Conservation (phyloP, 805 yeast genomes). For the Cyberlindnera veronae region DNA sequence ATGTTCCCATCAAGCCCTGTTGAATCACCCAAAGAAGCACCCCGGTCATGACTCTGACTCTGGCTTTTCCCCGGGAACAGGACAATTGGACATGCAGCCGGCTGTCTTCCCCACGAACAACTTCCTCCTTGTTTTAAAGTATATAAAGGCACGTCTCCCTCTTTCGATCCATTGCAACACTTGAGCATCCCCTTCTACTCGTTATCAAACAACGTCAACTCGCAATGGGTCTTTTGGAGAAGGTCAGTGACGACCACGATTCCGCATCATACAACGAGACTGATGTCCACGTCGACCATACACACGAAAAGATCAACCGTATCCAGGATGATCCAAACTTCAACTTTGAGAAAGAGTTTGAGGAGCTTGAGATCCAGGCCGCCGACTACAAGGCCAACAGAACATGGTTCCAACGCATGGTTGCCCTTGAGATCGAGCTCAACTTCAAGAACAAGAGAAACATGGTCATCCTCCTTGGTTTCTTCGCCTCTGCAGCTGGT, state of each 20-base stretch:
- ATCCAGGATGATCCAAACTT: conserved; percentile 25
- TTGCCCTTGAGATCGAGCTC: conserved; percentile 35
- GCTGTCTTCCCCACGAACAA: too few relatives aligned
- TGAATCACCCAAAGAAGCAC: too few relatives aligned
- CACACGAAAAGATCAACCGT: conserved; percentile 15
- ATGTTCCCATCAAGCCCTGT: too few relatives aligned
- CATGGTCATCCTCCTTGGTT: conserved; percentile 49
- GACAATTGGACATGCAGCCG: too few relatives aligned
- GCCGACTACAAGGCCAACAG: conserved; percentile 27
- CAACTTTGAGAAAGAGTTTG: conserved; percentile 37
- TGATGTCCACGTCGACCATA: conserved; percentile 14
- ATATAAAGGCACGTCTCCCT: too few relatives aligned
- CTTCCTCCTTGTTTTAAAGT: too few relatives aligned
- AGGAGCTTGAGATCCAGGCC: conserved; percentile 31
- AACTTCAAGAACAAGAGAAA: conserved; percentile 42
- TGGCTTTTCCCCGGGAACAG: too few relatives aligned
- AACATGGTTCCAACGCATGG: conserved; percentile 37
- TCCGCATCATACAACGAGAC: conserved; percentile 7
- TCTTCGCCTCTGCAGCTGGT: conserved; percentile 62
- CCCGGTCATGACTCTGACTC: too few relatives aligned
- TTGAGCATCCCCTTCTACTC: too few relatives aligned
- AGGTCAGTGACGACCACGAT: conserved; percentile 6
- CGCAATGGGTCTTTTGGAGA: conserved; percentile 12
- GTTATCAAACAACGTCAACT: too few relatives aligned
- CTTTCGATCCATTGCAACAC: too few relatives aligned